Evolutionary conservation across 345 rosid species (phyloP), one percentile per base, ranked within the genome.

Genomic region (Theobroma cacao): DNA sequence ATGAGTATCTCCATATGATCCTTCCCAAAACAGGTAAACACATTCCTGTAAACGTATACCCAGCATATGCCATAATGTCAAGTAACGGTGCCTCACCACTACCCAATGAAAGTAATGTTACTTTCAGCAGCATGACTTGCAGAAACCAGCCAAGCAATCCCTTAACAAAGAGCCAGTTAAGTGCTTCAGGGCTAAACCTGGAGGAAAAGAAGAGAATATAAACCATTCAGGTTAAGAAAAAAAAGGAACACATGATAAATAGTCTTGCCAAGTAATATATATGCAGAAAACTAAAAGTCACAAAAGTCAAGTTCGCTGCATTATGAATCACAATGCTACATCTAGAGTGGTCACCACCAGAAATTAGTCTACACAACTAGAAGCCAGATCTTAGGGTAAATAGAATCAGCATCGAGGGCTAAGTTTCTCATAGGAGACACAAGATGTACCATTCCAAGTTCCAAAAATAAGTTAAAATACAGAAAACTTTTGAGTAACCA

Each of bases 181-280:
- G 85, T 75, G 93, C 91, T 84, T 96, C 98, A 31, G 99, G 97
- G 79, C 91, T 89, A 80, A 92, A 94, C 90, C 99, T 96, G 86
- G 74, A 62, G 33, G 69, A 40, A 26, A 26, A 47, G 10, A 26
- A 40, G 34, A 24, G 18, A 15, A 58, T 47, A 17, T 24, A 71
- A 30, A 71, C 3, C 60, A 71, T 71, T 28, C 5, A 36, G 30
- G 43, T 12, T 5, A 34, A 8, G 15, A 26, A 48, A 10, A 1
- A 10, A 58, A 10, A 8, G 34, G 9, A 30, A 2, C 52, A 28
- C 0, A 9, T 24, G 65, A 40, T 12, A 15, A 24, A 17, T 18
- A 61, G 30, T 58, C 22, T 36, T 34, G 40, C 28, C 59, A 3
- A 70, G 75, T 11, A 31, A 18, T 48, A 18, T 24, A 67, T 30